These are phyloP conservation scores for Mycena chlorophos DNA, from an alignment of 768 basidiomycete species.

Conservation along the genomic window DNA sequence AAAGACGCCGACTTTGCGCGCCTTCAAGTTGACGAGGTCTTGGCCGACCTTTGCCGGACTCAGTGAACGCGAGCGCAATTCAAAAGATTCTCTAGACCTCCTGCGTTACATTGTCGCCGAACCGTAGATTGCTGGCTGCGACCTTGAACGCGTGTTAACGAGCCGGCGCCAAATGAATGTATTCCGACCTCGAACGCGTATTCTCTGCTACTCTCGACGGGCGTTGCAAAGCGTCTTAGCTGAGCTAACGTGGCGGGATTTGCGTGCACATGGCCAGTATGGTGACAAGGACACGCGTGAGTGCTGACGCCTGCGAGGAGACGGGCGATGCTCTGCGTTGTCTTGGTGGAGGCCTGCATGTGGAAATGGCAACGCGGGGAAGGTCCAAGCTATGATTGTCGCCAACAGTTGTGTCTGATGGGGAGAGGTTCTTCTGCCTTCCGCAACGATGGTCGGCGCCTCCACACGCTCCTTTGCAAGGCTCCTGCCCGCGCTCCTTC, in stretches of 20 bases:
- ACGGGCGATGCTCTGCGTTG: slow-evolving; percentile 64
- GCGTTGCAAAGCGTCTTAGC: slow-evolving; percentile 74
- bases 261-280: slow-evolving; percentile 48
- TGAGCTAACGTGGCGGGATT: slow-evolving; percentile 56
- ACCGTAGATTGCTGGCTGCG: slow-evolving; percentile 84
- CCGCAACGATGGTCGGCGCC: slow-evolving; percentile 1
- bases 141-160: no score
- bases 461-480: slow-evolving; percentile 18
- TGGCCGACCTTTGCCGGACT: slow-evolving; percentile 1
- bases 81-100: slow-evolving; percentile 49
- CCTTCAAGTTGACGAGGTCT: slow-evolving; percentile 95
- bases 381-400: no score
- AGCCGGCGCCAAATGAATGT: no score
- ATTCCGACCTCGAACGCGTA: slow-evolving; percentile 96
- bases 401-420: no score
- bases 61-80: no score
- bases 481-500: slow-evolving; percentile 25
- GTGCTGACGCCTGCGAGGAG: slow-evolving; percentile 73
- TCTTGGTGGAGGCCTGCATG: slow-evolving; percentile 56
- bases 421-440: background rate
- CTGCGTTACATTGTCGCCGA: slow-evolving; percentile 85
- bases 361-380: no score
- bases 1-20: slow-evolving; percentile 88
- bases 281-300: slow-evolving; percentile 78
- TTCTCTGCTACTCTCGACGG: slow-evolving; percentile 81